Percentiles rank a stretch among this genome's conserved stretches.
These are phyloP conservation scores for Hortaea sp. DNA, from an alignment of 2,329 filamentous ascomycete species.

Conservation along the genomic window DNA sequence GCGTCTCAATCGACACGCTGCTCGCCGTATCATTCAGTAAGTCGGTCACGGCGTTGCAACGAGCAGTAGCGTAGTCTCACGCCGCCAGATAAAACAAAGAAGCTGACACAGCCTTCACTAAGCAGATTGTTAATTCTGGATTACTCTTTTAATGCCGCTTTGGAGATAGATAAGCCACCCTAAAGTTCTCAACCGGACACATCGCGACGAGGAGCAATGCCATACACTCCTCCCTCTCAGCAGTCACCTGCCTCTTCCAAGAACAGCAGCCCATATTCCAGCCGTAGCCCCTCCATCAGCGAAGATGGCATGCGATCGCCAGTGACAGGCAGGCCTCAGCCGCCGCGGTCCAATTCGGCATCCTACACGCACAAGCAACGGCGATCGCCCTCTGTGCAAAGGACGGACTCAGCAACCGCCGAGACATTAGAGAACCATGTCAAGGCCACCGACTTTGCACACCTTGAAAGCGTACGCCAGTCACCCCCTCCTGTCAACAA, in stretches of 20 bases:
- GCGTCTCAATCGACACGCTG: constrained; percentile 10
- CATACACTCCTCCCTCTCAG: constrained; percentile 74
- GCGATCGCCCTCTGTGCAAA: constrained; percentile 41
- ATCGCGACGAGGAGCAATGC: constrained; percentile 51
- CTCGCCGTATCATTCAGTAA: constrained; percentile 23
- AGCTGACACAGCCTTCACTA: constrained; percentile 3
- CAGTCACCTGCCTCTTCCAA: constrained; percentile 50
- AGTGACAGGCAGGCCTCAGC: constrained; percentile 33
- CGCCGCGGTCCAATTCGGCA: constrained; percentile 48
- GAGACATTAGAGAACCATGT: constrained; percentile 9
- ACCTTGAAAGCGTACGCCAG: constrained; percentile 59
- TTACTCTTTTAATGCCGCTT: constrained; percentile 34
- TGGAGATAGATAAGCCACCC: constrained; percentile 25
- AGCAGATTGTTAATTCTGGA: constrained; percentile 11
- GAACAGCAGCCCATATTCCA: constrained; percentile 40
- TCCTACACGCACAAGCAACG: constrained; percentile 54
- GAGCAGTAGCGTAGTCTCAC: neutral
- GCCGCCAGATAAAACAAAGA: neutral
- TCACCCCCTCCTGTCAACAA: constrained; percentile 75
- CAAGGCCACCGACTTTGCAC: constrained; percentile 20
- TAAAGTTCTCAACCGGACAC: constrained; percentile 21
- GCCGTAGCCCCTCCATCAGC: constrained; percentile 41
- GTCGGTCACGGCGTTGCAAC: constrained; percentile 5
- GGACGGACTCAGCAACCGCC: constrained; percentile 23
- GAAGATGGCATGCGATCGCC: constrained; percentile 27